Evolutionary conservation across 164 flowering plant species (phyloP).

Genomic region (Annona squamosa): DNA sequence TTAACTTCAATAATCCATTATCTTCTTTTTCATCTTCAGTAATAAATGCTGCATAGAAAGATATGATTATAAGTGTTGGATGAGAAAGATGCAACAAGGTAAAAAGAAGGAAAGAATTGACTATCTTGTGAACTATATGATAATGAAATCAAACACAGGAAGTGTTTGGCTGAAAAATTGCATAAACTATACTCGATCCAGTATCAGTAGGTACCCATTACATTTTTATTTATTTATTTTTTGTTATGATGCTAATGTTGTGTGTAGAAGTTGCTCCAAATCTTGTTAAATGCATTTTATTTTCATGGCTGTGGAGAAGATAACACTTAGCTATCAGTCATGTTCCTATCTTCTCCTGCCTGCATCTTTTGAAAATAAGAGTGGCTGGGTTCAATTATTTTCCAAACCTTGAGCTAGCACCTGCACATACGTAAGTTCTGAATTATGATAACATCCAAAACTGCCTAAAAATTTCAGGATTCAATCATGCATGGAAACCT

Average conservation of each 20-base stretch:
- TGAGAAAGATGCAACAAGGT: neutral
- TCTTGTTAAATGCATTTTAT: no score
- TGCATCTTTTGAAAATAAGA: neutral
- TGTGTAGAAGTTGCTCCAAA: no score
- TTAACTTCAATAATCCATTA: neutral
- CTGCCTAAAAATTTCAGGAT: neutral
- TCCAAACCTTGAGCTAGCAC: neutral
- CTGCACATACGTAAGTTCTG: neutral
- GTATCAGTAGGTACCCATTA: no score
- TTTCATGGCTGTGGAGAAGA: no score
- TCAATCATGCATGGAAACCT: neutral
- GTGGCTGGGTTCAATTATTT: neutral
- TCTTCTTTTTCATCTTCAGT: neutral
- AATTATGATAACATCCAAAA: neutral
- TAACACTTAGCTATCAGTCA: neutral
- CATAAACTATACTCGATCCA: no score
- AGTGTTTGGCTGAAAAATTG: no score
- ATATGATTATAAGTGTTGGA: neutral
- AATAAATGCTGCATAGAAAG: neutral
- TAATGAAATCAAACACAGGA: no score
- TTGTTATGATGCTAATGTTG: no score
- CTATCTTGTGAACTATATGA: no score
- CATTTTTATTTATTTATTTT: no score
- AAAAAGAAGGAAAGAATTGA: no score
- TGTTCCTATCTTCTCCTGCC: neutral